Evolutionary conservation across 2,329 filamentous ascomycete species (phyloP).

Genomic region (Xenoacremonium recifei): DNA sequence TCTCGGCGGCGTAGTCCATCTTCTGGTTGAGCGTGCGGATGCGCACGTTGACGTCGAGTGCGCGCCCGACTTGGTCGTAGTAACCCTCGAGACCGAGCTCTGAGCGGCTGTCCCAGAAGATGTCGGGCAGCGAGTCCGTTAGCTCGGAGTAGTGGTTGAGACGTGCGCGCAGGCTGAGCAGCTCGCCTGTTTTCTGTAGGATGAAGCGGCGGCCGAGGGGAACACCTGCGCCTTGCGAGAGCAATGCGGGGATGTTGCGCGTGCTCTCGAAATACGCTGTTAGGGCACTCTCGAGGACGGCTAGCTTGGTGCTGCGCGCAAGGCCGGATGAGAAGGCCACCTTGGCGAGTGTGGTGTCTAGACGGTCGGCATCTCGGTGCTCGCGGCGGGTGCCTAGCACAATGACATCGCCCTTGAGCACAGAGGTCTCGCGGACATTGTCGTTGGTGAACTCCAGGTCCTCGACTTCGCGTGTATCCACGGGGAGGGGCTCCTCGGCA

Average conservation of each 20-base stretch:
- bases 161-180: constrained; percentile 84
- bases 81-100: constrained; percentile 91
- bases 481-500: constrained; percentile 69
- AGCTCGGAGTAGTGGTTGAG: constrained; percentile 96
- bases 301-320: constrained; percentile 88
- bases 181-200: constrained; percentile 87
- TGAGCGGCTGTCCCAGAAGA: constrained; percentile 92
- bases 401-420: constrained; percentile 84
- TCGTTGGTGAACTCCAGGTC: constrained; percentile 87
- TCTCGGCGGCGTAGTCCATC: constrained; percentile 97
- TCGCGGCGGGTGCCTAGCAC: constrained; percentile 75
- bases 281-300: constrained; percentile 81
- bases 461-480: constrained; percentile 74
- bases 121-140: constrained; percentile 89
- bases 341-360: constrained; percentile 75
- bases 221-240: constrained; percentile 60
- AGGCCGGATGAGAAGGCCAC: constrained; percentile 95
- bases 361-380: constrained; percentile 39
- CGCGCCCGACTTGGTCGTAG: constrained; percentile 89
- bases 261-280: constrained; percentile 85
- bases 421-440: constrained; percentile 66
- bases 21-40: constrained; percentile 94
- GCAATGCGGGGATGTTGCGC: constrained; percentile 72
- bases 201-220: constrained; percentile 68
- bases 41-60: constrained; percentile 85